These are phyloP conservation scores for Russula dissimulans DNA, from an alignment of 768 basidiomycete species.

Conservation along the genomic window DNA sequence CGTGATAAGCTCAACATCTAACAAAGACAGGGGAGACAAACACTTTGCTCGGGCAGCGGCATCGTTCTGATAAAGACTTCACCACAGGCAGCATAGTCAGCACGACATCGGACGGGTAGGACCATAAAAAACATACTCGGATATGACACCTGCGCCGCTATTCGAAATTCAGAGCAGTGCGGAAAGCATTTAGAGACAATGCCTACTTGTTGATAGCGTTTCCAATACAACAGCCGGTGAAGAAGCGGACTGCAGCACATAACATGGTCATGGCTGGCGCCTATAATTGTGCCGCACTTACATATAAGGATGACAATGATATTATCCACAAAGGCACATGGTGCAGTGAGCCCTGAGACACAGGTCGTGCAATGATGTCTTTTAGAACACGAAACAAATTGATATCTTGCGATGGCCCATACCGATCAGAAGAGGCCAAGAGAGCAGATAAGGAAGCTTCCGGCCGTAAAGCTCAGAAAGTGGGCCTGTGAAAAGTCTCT, in stretches of 20 bases:
- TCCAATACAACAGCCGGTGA: conserved; percentile 15
- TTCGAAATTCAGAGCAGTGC: not conserved
- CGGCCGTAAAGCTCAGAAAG: conserved; percentile 17
- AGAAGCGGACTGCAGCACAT: conserved; percentile 14
- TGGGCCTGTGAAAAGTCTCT: conserved; percentile 2
- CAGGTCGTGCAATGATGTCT: not conserved
- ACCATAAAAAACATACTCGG: conserved; percentile 4
- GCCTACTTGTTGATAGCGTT: conserved; percentile 18
- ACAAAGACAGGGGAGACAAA: not conserved
- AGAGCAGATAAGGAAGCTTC: conserved; percentile 9
- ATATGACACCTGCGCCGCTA: conserved; percentile 15
- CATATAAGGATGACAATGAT: conserved; percentile 17
- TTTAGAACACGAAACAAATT: not conserved
- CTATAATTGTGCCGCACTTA: not conserved
- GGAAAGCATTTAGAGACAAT: not conserved
- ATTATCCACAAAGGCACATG: conserved; percentile 17
- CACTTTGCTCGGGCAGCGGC: not conserved
- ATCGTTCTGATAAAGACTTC: conserved; percentile 17
- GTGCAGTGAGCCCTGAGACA: conserved; percentile 6
- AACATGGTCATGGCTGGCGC: not conserved
- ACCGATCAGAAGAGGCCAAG: conserved; percentile 20
- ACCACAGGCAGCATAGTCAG: not conserved
- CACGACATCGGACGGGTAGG: not conserved
- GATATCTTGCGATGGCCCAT: not conserved
- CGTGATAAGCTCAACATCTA: not conserved